phyloP scores from a whole-genome alignment of 805 yeast species.

The Schizosaccharomyces lindneri region DNA sequence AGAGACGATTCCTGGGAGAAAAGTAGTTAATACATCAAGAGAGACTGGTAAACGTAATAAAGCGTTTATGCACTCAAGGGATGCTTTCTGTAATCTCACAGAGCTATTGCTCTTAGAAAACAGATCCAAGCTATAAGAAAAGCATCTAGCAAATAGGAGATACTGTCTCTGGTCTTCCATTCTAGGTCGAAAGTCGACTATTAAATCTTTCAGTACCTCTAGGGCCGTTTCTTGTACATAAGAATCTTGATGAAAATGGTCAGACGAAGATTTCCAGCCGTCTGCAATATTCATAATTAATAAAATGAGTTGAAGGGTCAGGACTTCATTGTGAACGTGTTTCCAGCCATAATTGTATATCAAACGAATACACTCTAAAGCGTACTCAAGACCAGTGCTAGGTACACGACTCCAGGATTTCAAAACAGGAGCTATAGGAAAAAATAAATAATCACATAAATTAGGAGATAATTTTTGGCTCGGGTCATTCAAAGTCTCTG shows the following conservation, averaged over 20 bases:
- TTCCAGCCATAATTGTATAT: conserved; percentile 3
- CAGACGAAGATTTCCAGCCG: neutral
- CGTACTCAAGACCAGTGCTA: neutral
- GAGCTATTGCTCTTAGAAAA: conserved; percentile 1
- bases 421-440: neutral
- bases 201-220: neutral
- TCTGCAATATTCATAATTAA: neutral
- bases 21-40: conserved; percentile 10
- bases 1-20: conserved; percentile 15
- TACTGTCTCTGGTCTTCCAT: neutral
- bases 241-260: neutral
- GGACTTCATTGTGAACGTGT: neutral
- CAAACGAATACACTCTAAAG: neutral
- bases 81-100: neutral
- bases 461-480: neutral
- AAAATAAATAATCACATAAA: neutral
- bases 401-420: neutral
- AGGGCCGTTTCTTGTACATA: neutral
- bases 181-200: neutral
- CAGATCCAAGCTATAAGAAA: conserved; percentile 1
- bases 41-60: neutral
- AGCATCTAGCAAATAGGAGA: neutral
- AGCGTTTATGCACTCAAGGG: neutral
- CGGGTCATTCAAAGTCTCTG: neutral
- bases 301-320: neutral